Conservation (phyloP, 495 filamentous ascomycete species). For the Ramalina peruviana region DNA sequence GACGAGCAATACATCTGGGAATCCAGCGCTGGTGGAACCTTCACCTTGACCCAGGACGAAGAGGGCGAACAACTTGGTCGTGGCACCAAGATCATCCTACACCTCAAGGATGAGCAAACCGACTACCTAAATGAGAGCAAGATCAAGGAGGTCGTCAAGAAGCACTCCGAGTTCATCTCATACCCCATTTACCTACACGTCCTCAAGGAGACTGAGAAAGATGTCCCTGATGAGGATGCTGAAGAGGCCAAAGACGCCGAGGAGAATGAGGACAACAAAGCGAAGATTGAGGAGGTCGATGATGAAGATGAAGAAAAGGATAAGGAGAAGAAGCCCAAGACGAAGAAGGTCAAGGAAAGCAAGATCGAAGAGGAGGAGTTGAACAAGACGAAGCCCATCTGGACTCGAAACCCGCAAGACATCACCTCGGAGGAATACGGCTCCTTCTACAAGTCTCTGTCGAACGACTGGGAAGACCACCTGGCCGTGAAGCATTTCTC, state of each 20-base stretch:
- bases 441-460: constrained; percentile 98
- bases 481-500: constrained; percentile 99
- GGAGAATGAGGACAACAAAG: constrained; percentile 54
- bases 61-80: constrained; percentile 83
- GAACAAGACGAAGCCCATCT: constrained; percentile 99
- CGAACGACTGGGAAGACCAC: constrained; percentile 99
- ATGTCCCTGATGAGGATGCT: constrained; percentile 94
- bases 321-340: constrained; percentile 85
- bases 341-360: constrained; percentile 98
- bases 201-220: constrained; percentile 95
- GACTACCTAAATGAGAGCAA: constrained; percentile 98
- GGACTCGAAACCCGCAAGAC: constrained; percentile 94
- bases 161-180: constrained; percentile 99
- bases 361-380: constrained; percentile 98
- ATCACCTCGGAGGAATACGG: constrained; percentile 96
- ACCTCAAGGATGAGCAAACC: constrained; percentile 97
- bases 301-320: constrained; percentile 71
- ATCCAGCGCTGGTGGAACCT: constrained; percentile 92
- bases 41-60: constrained; percentile 82
- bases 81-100: constrained; percentile 93
- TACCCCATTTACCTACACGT: constrained; percentile 99
- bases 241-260: constrained; percentile 51
- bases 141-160: constrained; percentile 99
- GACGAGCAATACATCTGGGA: constrained; percentile 99
- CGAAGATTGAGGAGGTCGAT: constrained; percentile 73